Percentiles rank a stretch among this genome's conserved stretches.
These are phyloP conservation scores for Aureobasidium leucospermi DNA, from an alignment of 2,329 filamentous ascomycete genomes.

Conservation along the genomic window DNA sequence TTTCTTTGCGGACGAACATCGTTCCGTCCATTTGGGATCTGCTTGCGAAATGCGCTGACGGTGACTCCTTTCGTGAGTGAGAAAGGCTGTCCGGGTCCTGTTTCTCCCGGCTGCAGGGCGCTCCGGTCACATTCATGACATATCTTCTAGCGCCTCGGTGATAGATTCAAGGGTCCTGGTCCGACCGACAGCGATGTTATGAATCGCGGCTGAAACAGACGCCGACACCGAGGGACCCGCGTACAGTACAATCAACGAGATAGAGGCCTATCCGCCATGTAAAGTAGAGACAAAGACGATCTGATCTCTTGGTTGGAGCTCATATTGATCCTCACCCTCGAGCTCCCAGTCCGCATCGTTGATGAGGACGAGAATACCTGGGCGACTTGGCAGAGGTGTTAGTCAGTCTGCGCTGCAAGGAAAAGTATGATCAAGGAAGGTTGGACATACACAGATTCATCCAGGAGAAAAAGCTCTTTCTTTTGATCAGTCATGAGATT, in stretches of 20 bases:
- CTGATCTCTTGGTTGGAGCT: constrained; percentile 73
- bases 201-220: not conserved
- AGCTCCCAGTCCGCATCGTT: constrained; percentile 99
- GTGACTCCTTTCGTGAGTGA: not conserved
- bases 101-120: not conserved
- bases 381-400: constrained; percentile 55
- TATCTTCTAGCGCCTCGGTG: not conserved
- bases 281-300: constrained; percentile 95
- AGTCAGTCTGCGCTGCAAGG: not conserved
- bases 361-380: constrained; percentile 90
- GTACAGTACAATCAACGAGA: not conserved
- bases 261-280: constrained; percentile 65
- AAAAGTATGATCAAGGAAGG: not conserved
- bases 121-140: not conserved
- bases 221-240: not conserved
- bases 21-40: not conserved
- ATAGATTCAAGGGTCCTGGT: not conserved
- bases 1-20: not conserved
- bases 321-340: constrained; percentile 87
- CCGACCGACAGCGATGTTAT: not conserved
- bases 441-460: constrained; percentile 71
- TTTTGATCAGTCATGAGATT: constrained; percentile 78
- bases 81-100: not conserved
- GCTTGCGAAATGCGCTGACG: not conserved
- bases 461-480: constrained; percentile 82